Evolutionary conservation across 768 basidiomycete species (phyloP).

Genomic region (Rhizopogon salebrosus): DNA sequence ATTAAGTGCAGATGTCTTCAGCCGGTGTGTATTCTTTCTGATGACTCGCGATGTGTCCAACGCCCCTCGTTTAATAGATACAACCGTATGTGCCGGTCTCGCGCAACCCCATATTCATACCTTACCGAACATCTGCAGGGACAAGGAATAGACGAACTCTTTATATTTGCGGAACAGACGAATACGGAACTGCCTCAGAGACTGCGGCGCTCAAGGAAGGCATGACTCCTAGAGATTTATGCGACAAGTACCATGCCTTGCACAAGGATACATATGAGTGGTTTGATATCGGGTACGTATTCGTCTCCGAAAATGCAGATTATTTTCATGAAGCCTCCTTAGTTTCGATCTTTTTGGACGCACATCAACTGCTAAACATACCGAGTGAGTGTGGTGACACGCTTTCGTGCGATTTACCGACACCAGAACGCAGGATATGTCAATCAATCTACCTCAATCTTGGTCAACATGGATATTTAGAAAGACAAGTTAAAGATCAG

Average conservation of each 20-base stretch:
- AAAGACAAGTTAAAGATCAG: conserved; percentile 85
- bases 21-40: conserved; percentile 55
- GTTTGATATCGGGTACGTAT: conserved; percentile 86
- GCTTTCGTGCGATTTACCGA: neutral
- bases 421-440: conserved; percentile 55
- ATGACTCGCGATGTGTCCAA: neutral
- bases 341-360: conserved; percentile 97
- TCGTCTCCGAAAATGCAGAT: neutral
- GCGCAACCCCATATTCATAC: conserved; percentile 16
- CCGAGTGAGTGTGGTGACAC: conserved; percentile 51
- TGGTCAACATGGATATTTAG: conserved; percentile 68
- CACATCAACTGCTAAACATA: conserved; percentile 86
- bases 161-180: conserved; percentile 97
- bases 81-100: conserved; percentile 41
- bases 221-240: conserved; percentile 71
- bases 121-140: conserved; percentile 19
- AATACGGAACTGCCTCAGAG: conserved; percentile 99
- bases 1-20: conserved; percentile 95
- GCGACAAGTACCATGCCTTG: conserved; percentile 85
- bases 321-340: neutral
- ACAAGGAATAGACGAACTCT: conserved; percentile 85
- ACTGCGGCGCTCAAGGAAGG: conserved; percentile 92
- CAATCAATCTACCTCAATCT: conserved; percentile 88
- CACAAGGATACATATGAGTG: conserved; percentile 94
- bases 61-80: conserved; percentile 36